Evolutionary conservation across 495 filamentous ascomycete species (phyloP).

Genomic region (Cercophora newfieldiana): DNA sequence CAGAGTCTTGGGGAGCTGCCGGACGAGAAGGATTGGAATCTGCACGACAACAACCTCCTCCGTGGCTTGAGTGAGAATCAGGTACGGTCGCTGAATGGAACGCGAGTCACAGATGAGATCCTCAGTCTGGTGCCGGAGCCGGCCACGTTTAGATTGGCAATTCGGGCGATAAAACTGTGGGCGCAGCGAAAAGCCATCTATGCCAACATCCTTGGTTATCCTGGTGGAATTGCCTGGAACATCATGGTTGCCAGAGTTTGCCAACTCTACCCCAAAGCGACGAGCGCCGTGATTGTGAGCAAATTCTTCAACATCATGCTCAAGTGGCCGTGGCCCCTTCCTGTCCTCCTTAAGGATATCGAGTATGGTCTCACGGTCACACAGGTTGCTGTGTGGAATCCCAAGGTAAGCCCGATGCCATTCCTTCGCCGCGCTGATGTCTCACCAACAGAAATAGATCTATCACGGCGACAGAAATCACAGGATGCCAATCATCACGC

Average conservation of each 20-base stretch:
- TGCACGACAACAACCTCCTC: conserved; percentile 80
- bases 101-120: conserved; percentile 89
- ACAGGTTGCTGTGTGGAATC: conserved; percentile 83
- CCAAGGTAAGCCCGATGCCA: conserved; percentile 58
- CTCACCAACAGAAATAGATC: conserved; percentile 55
- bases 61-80: conserved; percentile 84
- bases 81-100: conserved; percentile 87
- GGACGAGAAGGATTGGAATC: conserved; percentile 58
- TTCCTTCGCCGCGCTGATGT: conserved; percentile 28
- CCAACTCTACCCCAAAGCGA: conserved; percentile 94
- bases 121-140: conserved; percentile 83
- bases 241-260: conserved; percentile 95
- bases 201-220: conserved; percentile 92
- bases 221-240: conserved; percentile 95
- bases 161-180: conserved; percentile 94
- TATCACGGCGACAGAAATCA: conserved; percentile 80
- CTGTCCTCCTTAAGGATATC: conserved; percentile 83
- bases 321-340: conserved; percentile 91
- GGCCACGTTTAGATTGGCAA: conserved; percentile 80
- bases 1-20: conserved; percentile 68
- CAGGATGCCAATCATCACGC: conserved; percentile 96
- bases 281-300: conserved; percentile 75
- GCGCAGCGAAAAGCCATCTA: conserved; percentile 91
- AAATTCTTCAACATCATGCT: conserved; percentile 94
- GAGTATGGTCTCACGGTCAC: conserved; percentile 76